Conservation (phyloP, 768 basidiomycete genomes). For the Amanita rubescens region DNA sequence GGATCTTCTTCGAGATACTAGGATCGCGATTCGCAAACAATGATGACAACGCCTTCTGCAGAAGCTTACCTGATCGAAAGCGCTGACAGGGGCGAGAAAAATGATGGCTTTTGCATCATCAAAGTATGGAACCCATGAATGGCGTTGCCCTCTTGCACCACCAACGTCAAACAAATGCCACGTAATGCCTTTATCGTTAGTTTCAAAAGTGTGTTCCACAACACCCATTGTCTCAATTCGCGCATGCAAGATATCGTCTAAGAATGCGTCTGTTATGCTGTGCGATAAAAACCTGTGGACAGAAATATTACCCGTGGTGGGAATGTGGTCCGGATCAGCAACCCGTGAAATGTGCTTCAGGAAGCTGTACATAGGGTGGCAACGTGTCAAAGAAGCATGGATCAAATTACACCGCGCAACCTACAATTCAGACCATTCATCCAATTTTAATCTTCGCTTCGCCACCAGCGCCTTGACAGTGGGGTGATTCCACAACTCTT, state of each 20-base stretch:
- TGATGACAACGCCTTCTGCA: neutral
- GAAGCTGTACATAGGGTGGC: conserved; percentile 42
- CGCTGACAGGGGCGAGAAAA: conserved; percentile 72
- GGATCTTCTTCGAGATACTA: conserved; percentile 87
- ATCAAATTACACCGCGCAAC: conserved; percentile 21
- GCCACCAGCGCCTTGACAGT: conserved; percentile 62
- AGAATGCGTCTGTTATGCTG: conserved; percentile 21
- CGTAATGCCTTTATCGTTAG: conserved; percentile 68
- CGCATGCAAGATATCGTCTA: conserved; percentile 85
- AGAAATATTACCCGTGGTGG: conserved; percentile 53
- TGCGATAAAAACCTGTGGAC: conserved; percentile 12
- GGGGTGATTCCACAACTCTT: conserved; percentile 65
- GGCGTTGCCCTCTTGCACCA: conserved; percentile 64
- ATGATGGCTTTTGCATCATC: conserved; percentile 77
- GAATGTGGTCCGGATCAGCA: conserved; percentile 60
- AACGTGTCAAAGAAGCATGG: conserved; percentile 11
- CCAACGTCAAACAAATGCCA: conserved; percentile 73
- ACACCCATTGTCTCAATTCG: conserved; percentile 89
- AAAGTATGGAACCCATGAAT: conserved; percentile 74
- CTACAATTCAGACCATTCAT: conserved; percentile 88
- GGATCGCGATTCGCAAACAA: neutral
- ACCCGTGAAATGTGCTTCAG: conserved; percentile 67
- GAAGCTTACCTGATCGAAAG: conserved; percentile 60
- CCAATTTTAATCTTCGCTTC: conserved; percentile 65
- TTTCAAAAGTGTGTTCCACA: conserved; percentile 75